Conservation (phyloP, 805 yeast genomes). For the Brettanomyces nanus region DNA sequence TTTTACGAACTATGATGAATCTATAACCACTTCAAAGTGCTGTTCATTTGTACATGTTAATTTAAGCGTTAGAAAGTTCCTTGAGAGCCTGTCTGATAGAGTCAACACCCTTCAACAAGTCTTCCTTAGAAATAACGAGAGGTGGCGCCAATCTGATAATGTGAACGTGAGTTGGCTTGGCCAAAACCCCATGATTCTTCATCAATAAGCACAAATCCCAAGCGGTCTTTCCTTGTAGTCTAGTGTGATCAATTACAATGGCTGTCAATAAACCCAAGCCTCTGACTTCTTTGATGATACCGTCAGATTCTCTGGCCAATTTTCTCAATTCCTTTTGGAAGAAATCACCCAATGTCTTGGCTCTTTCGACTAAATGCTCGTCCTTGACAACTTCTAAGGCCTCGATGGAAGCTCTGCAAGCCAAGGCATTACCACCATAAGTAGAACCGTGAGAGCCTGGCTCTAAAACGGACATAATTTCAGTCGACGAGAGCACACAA, state of each 20-base stretch:
- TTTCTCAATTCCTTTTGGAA: conserved; percentile 52
- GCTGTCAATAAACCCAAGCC: conserved; percentile 88
- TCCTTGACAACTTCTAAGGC: conserved; percentile 86
- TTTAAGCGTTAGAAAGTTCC: conserved; percentile 46
- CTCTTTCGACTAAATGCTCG: conserved; percentile 76
- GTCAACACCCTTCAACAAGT: conserved; percentile 71
- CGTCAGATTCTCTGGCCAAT: conserved; percentile 43
- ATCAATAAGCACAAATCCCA: conserved; percentile 92
- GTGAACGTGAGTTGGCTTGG: conserved; percentile 95
- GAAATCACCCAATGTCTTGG: conserved; percentile 60
- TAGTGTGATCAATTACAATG: conserved; percentile 77
- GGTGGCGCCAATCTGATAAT: conserved; percentile 97
- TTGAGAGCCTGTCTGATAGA: conserved; percentile 55
- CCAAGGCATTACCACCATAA: conserved; percentile 95
- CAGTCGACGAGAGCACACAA: conserved; percentile 83
- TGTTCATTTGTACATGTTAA: no score
- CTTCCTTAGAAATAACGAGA: conserved; percentile 81
- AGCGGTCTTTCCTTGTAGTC: conserved; percentile 84
- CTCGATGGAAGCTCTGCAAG: conserved; percentile 87
- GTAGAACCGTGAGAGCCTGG: conserved; percentile 98
- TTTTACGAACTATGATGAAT: not conserved
- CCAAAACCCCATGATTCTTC: conserved; percentile 84
- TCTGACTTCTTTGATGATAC: conserved; percentile 54
- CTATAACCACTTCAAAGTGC: no score
- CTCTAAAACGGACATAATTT: conserved; percentile 79